Conservation (phyloP, 2,329 filamentous ascomycete genomes). For the Paecilomyces formosus region DNA sequence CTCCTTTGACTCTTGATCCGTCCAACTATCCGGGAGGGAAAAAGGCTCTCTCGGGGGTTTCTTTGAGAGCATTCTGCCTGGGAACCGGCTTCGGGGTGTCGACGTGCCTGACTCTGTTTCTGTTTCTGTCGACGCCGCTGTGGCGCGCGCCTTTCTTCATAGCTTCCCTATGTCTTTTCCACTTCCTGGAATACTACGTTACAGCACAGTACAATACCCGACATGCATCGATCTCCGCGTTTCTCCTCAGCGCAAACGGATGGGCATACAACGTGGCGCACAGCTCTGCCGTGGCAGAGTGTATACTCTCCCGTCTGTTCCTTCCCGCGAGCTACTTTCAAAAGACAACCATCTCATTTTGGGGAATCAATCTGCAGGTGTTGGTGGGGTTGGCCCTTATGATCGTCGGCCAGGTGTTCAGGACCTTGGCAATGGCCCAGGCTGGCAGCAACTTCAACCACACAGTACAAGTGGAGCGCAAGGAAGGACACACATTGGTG, state of each 20-base stretch:
- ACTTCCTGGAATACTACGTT: conserved; percentile 94
- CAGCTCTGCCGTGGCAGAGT: conserved; percentile 64
- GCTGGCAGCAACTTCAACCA: conserved; percentile 92
- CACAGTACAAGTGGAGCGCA: conserved; percentile 62
- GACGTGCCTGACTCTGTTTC: conserved; percentile 18
- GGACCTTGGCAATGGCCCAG: conserved; percentile 80
- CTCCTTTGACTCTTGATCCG: conserved; percentile 15
- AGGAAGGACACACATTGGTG: conserved; percentile 70
- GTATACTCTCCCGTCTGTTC: conserved; percentile 37
- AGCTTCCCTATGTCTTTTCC: conserved; percentile 65
- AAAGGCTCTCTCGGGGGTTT: conserved; percentile 38
- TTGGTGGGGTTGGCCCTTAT: conserved; percentile 58
- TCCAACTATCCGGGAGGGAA: conserved; percentile 30
- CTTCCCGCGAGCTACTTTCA: conserved; percentile 39
- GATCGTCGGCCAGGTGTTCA: conserved; percentile 62
- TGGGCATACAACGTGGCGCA: conserved; percentile 79
- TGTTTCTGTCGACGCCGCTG: conserved; percentile 29
- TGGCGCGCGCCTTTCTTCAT: conserved; percentile 53
- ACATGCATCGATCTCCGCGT: conserved; percentile 64
- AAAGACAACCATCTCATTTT: conserved; percentile 33
- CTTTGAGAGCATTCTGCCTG: conserved; percentile 37
- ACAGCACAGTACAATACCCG: conserved; percentile 78
- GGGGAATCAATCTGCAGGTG: conserved; percentile 26
- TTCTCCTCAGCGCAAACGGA: conserved; percentile 80
- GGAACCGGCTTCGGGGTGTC: conserved; percentile 34